These are phyloP conservation scores for Puccinia horiana DNA, from an alignment of 1,284 basidiomycete species.

Conservation along the genomic window DNA sequence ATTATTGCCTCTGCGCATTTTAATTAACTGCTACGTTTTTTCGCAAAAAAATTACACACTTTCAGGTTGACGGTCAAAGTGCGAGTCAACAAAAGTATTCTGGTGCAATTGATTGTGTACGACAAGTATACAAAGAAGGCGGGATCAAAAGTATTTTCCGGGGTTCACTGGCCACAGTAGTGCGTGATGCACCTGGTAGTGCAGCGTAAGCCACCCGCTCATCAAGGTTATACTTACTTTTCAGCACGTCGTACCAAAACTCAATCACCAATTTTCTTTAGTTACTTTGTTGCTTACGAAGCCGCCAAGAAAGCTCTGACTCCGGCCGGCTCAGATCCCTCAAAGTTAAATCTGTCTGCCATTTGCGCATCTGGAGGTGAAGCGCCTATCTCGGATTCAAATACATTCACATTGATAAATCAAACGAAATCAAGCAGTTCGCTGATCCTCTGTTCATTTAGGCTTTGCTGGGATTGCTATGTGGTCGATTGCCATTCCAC, in stretches of 20 bases:
- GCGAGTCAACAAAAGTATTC: conserved; percentile 73
- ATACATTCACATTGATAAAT: neutral
- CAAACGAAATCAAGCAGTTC: neutral
- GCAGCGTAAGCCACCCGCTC: conserved; percentile 72
- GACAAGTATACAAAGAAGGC: conserved; percentile 89
- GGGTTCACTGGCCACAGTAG: conserved; percentile 86
- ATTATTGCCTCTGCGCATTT: neutral
- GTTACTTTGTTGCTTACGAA: conserved; percentile 97
- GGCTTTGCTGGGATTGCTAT: conserved; percentile 91
- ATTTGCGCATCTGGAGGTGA: conserved; percentile 78
- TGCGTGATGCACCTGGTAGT: conserved; percentile 91
- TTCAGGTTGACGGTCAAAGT: conserved; percentile 49
- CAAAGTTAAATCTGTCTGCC: conserved; percentile 80
- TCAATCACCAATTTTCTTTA: conserved; percentile 57
- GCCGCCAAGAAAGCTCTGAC: conserved; percentile 82
- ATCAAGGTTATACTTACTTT: conserved; percentile 10
- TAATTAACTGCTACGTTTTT: neutral
- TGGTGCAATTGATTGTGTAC: conserved; percentile 87
- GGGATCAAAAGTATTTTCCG: conserved; percentile 89
- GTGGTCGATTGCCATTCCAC: conserved; percentile 94
- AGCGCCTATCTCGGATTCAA: neutral
- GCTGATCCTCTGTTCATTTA: conserved; percentile 17
- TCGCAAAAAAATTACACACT: neutral
- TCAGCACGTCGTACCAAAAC: neutral
- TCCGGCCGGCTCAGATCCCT: conserved; percentile 74